Conservation (phyloP, 2,329 filamentous ascomycete species). For the Elsinoe australis region DNA sequence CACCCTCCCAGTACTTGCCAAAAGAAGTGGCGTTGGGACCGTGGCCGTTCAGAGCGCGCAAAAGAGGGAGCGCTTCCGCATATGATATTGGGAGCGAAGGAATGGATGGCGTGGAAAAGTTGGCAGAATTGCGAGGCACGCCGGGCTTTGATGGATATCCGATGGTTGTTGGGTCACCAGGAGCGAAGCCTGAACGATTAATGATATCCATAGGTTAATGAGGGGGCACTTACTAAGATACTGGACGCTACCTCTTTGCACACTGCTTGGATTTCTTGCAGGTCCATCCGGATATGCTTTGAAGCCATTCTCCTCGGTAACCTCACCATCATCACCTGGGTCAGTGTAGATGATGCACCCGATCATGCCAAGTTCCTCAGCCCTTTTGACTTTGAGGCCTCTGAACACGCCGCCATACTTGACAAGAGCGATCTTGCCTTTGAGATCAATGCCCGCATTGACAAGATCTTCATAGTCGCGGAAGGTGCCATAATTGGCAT, state of each 20-base stretch:
- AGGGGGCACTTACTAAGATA: conserved; percentile 36
- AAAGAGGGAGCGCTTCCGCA: conserved; percentile 71
- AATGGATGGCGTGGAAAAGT: conserved; percentile 68
- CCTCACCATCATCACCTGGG: conserved; percentile 76
- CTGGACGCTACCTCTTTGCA: conserved; percentile 81
- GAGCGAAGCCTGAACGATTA: conserved; percentile 43
- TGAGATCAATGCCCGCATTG: conserved; percentile 63
- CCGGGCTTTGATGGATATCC: conserved; percentile 90
- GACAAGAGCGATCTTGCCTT: conserved; percentile 78
- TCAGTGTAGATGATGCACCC: conserved; percentile 81
- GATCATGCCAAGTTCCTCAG: conserved; percentile 81
- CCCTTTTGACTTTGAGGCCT: conserved; percentile 85
- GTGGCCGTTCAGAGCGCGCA: conserved; percentile 84
- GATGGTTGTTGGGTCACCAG: conserved; percentile 78
- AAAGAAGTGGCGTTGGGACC: conserved; percentile 71
- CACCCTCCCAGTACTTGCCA: conserved; percentile 61
- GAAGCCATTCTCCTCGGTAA: conserved; percentile 74
- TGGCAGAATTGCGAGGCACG: conserved; percentile 64
- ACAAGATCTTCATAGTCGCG: conserved; percentile 76
- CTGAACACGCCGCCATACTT: conserved; percentile 84
- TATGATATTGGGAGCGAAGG: conserved; percentile 91
- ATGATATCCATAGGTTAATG: background rate
- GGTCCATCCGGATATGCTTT: conserved; percentile 76
- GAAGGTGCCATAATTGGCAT: conserved; percentile 84
- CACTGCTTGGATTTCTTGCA: conserved; percentile 74